These are phyloP conservation scores for Gonium pectorale DNA, from an alignment of 139 green algal genomes.

Conservation along the genomic window DNA sequence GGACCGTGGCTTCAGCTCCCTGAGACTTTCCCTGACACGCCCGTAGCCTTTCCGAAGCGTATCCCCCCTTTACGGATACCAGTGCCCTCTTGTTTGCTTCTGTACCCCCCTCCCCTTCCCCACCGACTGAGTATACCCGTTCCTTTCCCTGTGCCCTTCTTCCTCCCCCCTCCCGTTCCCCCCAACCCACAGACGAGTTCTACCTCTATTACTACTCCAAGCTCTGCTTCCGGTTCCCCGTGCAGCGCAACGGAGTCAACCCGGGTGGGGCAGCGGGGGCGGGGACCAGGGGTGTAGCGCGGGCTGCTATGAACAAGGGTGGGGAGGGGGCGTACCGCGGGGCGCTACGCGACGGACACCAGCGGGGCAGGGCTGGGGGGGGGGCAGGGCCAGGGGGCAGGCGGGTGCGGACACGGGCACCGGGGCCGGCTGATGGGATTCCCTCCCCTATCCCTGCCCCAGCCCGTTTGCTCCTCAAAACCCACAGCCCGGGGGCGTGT, in stretches of 20 bases:
- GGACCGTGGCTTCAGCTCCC: too few species aligned
- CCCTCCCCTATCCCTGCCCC: too few species aligned
- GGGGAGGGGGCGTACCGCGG: too few species aligned
- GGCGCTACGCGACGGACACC: too few species aligned
- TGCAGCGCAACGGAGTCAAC: slow-evolving; percentile 62
- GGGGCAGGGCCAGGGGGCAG: too few species aligned
- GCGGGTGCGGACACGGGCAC: too few species aligned
- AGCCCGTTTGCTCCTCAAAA: too few species aligned
- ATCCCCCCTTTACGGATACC: not conserved
- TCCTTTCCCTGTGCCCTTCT: not conserved
- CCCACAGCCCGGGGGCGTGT: too few species aligned
- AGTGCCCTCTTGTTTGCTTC: not conserved
- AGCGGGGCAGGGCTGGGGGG: too few species aligned
- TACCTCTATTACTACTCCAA: slow-evolving; percentile 66
- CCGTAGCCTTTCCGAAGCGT: too few species aligned
- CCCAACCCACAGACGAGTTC: slow-evolving; percentile 64
- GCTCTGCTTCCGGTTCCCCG: slow-evolving; percentile 74
- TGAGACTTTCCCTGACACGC: too few species aligned
- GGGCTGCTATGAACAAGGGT: not conserved
- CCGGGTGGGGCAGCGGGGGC: slow-evolving; percentile 56
- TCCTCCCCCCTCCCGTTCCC: not conserved
- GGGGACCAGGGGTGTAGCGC: not conserved
- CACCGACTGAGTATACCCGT: not conserved
- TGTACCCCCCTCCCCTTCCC: not conserved
- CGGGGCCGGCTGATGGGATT: too few species aligned